Conservation (phyloP, 257 asterid species). For the Capsicum chinense region DNA sequence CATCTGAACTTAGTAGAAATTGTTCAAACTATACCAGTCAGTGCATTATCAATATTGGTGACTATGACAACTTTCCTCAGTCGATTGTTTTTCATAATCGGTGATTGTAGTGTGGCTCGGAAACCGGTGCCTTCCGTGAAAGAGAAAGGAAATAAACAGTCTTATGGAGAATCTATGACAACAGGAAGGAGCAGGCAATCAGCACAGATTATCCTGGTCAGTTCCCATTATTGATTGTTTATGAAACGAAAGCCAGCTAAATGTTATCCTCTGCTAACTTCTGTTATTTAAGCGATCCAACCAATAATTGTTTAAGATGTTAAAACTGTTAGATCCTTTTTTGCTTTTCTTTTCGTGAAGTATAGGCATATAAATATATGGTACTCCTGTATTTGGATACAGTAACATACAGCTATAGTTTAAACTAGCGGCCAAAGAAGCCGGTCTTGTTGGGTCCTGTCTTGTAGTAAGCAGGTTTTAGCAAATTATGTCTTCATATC, state of each 20-base stretch:
- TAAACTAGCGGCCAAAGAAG: neutral
- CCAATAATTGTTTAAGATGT: conserved; percentile 14
- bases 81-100: conserved; percentile 24
- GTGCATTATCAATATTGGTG: conserved; percentile 4
- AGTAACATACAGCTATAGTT: neutral
- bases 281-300: neutral
- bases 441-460: neutral
- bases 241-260: neutral
- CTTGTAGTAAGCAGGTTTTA: neutral
- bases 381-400: neutral
- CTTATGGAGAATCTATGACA: conserved; percentile 43
- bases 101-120: conserved; percentile 61
- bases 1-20: neutral
- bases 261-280: neutral
- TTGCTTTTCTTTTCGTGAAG: neutral
- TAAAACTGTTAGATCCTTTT: neutral
- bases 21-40: neutral
- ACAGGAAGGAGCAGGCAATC: conserved; percentile 52
- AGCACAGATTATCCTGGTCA: conserved; percentile 66
- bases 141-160: conserved; percentile 46
- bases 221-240: conserved; percentile 37
- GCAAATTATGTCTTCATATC: conserved; percentile 6
- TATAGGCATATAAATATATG: neutral
- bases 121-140: conserved; percentile 45
- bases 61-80: neutral